Conservation (phyloP, 2,329 filamentous ascomycete genomes). For the Colletotrichum falcatum region DNA sequence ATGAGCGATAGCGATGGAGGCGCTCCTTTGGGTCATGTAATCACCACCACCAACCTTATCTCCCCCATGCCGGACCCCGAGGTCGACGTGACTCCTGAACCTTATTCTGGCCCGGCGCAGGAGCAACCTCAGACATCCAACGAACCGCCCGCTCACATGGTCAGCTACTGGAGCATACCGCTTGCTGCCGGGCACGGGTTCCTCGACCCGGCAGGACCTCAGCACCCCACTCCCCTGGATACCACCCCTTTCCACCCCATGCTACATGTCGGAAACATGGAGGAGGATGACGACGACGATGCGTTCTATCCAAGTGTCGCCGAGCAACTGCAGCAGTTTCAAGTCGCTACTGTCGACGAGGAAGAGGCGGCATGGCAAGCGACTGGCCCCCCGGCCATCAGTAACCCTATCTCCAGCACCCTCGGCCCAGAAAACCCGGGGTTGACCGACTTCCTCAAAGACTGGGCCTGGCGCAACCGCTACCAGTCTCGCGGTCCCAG, state of each 20-base stretch:
- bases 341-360: constrained; percentile 21
- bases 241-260: constrained; percentile 37
- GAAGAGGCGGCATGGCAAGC: constrained; percentile 34
- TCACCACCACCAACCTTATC: constrained; percentile 31
- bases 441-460: constrained; percentile 62
- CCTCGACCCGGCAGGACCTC: constrained; percentile 23
- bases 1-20: constrained; percentile 53
- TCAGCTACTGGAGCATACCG: constrained; percentile 26
- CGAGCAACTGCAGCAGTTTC: constrained; percentile 31
- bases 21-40: constrained; percentile 41
- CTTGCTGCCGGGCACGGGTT: constrained; percentile 7
- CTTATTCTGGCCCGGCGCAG: neutral
- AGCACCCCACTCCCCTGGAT: constrained; percentile 34
- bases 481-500: constrained; percentile 38
- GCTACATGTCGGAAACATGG: constrained; percentile 28
- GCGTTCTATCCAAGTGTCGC: constrained; percentile 22
- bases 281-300: constrained; percentile 29
- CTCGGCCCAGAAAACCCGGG: constrained; percentile 63
- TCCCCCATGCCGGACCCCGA: constrained; percentile 29
- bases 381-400: constrained; percentile 30
- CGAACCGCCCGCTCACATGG: constrained; percentile 32
- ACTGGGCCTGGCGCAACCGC: constrained; percentile 56
- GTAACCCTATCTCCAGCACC: constrained; percentile 48
- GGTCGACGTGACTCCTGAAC: constrained; percentile 11
- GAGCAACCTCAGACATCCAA: constrained; percentile 4